These are phyloP conservation scores for Morella rubra DNA, from an alignment of 306 rosid genomes.

Conservation along the genomic window DNA sequence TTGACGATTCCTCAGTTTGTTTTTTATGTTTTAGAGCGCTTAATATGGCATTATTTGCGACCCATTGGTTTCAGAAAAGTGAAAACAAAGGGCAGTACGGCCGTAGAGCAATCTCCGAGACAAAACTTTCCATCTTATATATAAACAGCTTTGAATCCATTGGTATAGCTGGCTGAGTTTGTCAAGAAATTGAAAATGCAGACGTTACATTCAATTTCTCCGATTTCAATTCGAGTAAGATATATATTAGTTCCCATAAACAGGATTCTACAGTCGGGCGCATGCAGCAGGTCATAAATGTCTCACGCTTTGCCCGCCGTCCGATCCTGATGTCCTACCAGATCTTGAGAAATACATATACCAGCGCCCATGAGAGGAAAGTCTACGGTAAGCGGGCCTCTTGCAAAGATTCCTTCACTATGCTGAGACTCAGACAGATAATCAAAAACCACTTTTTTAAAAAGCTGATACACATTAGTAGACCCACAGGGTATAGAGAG, in stretches of 20 bases:
- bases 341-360: not conserved
- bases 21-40: too few species aligned
- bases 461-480: slow-evolving; percentile 5
- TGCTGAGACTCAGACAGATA: slow-evolving; percentile 5
- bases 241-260: not conserved
- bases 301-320: not conserved
- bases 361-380: not conserved
- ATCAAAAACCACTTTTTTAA: not conserved
- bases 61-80: too few species aligned
- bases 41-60: too few species aligned
- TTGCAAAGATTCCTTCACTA: slow-evolving; percentile 15
- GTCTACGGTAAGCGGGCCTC: not conserved
- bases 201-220: not conserved
- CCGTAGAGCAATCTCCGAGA: too few species aligned
- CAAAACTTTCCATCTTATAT: too few species aligned
- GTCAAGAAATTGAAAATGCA: too few species aligned
- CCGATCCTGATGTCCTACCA: not conserved
- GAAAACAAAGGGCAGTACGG: too few species aligned
- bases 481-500: slow-evolving; percentile 1
- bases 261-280: too few species aligned
- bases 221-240: not conserved
- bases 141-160: too few species aligned
- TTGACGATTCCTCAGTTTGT: too few species aligned
- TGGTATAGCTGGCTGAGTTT: too few species aligned
- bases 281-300: not conserved